Base-by-base conservation (phyloP, 2,329 filamentous ascomycete species). In the Parascedosporium putredinis region DNA sequence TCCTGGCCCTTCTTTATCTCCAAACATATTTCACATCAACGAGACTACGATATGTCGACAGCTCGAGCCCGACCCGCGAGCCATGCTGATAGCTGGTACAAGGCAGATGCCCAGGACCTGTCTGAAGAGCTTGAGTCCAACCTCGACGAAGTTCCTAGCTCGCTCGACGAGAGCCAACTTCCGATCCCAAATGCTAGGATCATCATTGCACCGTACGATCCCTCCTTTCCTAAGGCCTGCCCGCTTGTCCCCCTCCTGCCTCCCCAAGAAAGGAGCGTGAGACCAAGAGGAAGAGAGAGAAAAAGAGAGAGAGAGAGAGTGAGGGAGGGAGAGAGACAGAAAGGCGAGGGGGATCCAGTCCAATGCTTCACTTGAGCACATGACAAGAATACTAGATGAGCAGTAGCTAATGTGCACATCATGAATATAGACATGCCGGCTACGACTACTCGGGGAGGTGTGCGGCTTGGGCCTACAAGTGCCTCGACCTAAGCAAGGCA, bases 381-480 rank as follows among this genome's bases (percentile, higher is more conserved):
- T n/a, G n/a, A n/a, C n/a, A n/a, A n/a, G n/a, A n/a, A n/a, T n/a
- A n/a, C n/a, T n/a, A n/a, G n/a, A n/a, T n/a, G n/a, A n/a, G n/a
- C n/a, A n/a, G n/a, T n/a, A n/a, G 12, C 44, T 53, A 18, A 47
- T n/a, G 42, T 5, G n/a, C 42, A 22, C 16, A 31, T 12, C 12
- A 24, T 12, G 27, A 12, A 12, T n/a, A 31, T 31, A 96, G 91
- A 53, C 93, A 98, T 65, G 93, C 93, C 52, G 93, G 93, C 53
- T 98, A 95, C 69, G 72, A 79, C 2, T 97, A 91, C 72, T 98
- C 93, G 3, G 93, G 93, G 6, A 79, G 83, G 34, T 91, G 88
- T 57, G 93, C 93, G 40, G 93, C 90, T 40, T 97, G 88, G 83
- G 93, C 93, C 7, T 98, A 97, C 69, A 93, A 88, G 66, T 78